These are phyloP conservation scores for Aspergillus flavus DNA, from an alignment of 2,329 filamentous ascomycete species.

Conservation along the genomic window DNA sequence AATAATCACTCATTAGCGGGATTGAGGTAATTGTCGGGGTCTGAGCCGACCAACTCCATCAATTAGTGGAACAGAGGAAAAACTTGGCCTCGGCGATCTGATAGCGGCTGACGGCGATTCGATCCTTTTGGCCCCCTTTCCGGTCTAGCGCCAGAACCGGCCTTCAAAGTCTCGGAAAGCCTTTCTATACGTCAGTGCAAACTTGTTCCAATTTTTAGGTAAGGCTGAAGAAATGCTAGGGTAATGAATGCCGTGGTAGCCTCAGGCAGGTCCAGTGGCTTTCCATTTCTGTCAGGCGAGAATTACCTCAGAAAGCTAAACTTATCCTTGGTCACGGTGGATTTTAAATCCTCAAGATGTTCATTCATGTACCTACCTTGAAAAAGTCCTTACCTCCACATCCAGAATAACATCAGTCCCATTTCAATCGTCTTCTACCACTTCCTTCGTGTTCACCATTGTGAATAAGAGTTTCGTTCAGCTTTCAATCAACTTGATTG, in stretches of 20 bases:
- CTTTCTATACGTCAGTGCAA: background rate
- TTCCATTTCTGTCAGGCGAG: too few species aligned
- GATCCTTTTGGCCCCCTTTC: background rate
- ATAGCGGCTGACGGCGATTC: background rate
- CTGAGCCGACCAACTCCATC: background rate
- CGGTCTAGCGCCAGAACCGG: background rate
- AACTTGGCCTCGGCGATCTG: slow-evolving; percentile 4
- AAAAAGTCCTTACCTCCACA: too few species aligned
- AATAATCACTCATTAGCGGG: slow-evolving; percentile 2
- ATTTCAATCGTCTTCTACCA: background rate
- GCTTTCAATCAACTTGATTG: background rate
- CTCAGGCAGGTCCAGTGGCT: too few species aligned
- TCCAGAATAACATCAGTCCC: too few species aligned
- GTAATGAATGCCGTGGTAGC: background rate
- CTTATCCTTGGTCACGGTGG: background rate
- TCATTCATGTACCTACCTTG: background rate
- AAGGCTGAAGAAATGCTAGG: slow-evolving; percentile 1
- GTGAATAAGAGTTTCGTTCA: background rate
- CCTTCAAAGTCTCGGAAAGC: background rate
- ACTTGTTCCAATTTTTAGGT: background rate
- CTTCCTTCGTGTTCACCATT: background rate
- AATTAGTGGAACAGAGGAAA: background rate
- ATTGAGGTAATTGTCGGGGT: slow-evolving; percentile 5
- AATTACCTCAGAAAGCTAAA: background rate
- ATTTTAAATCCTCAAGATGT: background rate